Percentiles rank a stretch among this genome's conserved stretches.
phyloP scores from a whole-genome alignment of 2,329 filamentous ascomycete species.

The Simplicillium sp. region DNA sequence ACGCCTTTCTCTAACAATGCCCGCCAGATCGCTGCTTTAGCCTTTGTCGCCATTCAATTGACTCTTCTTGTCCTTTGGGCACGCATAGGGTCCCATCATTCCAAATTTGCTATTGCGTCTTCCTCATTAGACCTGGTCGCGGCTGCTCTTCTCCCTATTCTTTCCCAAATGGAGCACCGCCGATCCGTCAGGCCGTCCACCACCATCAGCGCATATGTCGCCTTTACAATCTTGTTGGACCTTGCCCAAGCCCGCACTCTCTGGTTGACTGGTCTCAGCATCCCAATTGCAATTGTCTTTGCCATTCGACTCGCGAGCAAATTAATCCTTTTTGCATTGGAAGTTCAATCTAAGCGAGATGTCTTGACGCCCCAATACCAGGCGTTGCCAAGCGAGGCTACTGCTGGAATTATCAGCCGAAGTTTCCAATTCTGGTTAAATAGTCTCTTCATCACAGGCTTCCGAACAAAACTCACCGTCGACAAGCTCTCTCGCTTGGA shows the following conservation, averaged over 20 bases:
- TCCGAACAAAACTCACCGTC: neutral
- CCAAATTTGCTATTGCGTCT: neutral
- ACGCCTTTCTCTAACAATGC: neutral
- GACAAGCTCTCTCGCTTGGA: neutral
- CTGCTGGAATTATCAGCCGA: neutral
- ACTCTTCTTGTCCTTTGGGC: neutral
- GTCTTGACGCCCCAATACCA: neutral
- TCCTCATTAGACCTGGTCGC: neutral
- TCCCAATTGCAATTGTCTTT: neutral
- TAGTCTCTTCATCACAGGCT: neutral
- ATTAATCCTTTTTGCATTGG: neutral
- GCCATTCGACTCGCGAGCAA: neutral
- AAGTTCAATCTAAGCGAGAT: neutral
- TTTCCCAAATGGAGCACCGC: neutral
- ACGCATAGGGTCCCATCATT: neutral
- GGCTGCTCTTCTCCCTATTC: neutral
- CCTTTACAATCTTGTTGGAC: neutral
- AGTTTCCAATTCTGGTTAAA: constrained; percentile 1
- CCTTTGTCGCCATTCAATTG: neutral
- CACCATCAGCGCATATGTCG: neutral
- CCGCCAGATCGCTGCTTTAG: constrained; percentile 1
- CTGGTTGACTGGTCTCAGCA: neutral
- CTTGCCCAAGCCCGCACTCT: neutral
- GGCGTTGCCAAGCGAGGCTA: neutral
- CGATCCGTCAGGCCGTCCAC: neutral